phyloP scores from a whole-genome alignment of 768 basidiomycete genomes.

The Trametes maxima region DNA sequence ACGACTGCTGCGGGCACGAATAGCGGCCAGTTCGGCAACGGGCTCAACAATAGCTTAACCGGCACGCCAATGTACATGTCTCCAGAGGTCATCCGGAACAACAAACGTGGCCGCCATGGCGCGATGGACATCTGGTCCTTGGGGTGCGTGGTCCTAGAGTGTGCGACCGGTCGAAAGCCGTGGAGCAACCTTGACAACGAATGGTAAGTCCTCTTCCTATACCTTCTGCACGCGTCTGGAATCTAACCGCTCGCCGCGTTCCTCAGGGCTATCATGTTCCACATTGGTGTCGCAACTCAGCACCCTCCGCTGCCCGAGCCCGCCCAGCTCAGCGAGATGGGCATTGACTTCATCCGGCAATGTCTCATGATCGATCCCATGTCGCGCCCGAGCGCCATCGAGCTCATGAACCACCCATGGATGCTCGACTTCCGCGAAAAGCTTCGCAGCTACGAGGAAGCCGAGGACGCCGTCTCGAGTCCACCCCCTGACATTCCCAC shows the following conservation, averaged over 20 bases:
- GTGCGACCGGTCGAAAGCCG: constrained; percentile 94
- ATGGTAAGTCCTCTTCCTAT: constrained; percentile 59
- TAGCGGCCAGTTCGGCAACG: constrained; percentile 37
- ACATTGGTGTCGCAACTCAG: constrained; percentile 95
- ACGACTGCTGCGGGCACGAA: constrained; percentile 33
- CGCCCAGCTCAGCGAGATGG: constrained; percentile 82
- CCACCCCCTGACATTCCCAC: constrained; percentile 48
- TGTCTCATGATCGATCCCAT: constrained; percentile 89
- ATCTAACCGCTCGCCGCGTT: constrained; percentile 10
- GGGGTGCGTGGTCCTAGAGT: constrained; percentile 97
- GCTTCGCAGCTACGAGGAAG: constrained; percentile 66
- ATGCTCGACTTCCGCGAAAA: constrained; percentile 81
- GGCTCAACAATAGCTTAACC: constrained; percentile 83
- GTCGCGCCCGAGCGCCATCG: constrained; percentile 78
- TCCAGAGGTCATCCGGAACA: constrained; percentile 96
- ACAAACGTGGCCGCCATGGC: constrained; percentile 82
- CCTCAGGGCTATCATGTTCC: constrained; percentile 98
- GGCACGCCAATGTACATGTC: constrained; percentile 99
- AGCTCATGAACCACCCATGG: constrained; percentile 90
- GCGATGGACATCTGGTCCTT: constrained; percentile 99
- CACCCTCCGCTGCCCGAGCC: constrained; percentile 95
- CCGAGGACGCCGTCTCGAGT: constrained; percentile 51
- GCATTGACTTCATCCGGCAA: constrained; percentile 91
- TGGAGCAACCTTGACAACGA: constrained; percentile 99
- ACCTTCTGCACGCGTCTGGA: not conserved